Base-by-base conservation (phyloP, 139 green algal genomes). In the Coccomyxa sp. region DNA sequence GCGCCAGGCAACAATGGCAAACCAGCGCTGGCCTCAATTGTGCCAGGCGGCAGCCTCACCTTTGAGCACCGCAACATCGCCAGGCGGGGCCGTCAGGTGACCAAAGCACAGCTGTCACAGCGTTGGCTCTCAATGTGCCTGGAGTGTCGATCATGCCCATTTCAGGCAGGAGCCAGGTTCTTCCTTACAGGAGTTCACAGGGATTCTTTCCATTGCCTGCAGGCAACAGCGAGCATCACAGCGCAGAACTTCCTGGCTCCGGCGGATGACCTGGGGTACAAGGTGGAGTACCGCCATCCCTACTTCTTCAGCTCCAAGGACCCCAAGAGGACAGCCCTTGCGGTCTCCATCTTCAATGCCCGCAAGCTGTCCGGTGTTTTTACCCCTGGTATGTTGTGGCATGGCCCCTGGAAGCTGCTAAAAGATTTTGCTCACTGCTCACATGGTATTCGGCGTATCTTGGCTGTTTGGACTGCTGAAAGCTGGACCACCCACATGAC, bases 281-380 rank as follows among this genome's bases (percentile, higher is more conserved):
- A 87, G 30, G 76, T 95, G n/a, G 88, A 93, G 78, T 95, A 92
- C 86, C 81, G 67, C 79, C 79, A 90, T 30, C 93, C 92, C n/a
- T 95, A 95, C 83, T 66, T 93, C 3, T 79, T 86, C 30, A 91
- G 91, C n/a, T 76, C 85, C 66, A 51, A 83, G 14, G 92, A 97
- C 88, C 68, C 79, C 66, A 88, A 91, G 76, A 85, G 83, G 76
- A 91, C 88, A 57, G 81, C 83, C 17, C 86, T 95, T 12, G 68
- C 71, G 12, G 86, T 87, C 7, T 84, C 83, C 27, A 84, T 93
- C 45, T 97, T 97, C 92, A 97, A 97, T 90, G 91, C 87, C 21
- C 91, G 94, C 87, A 98, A 98, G 91, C 86, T 95, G n/a, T 96
- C 91, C 4, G 90, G 92, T 17, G 91, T 98, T 27, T 99, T 99